Percentiles rank a stretch among this genome's conserved stretches.
phyloP scores from a whole-genome alignment of 2,329 filamentous ascomycete species.

The Aureobasidium sp. region DNA sequence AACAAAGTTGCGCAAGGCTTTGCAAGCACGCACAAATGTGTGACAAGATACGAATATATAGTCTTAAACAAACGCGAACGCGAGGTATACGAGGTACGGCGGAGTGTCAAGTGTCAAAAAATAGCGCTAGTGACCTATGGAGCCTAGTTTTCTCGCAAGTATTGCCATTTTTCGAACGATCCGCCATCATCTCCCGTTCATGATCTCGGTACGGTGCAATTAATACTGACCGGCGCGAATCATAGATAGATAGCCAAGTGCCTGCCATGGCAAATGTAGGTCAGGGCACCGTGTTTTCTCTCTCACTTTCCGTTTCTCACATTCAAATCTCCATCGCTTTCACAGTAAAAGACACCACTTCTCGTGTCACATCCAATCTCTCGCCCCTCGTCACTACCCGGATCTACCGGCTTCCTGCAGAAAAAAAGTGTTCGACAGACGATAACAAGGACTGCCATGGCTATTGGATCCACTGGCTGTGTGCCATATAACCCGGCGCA shows the following conservation, averaged over 20 bases:
- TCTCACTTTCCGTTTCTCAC: neutral
- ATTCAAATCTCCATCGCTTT: neutral
- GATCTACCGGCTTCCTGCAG: neutral
- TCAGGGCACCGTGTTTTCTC: neutral
- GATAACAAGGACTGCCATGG: neutral
- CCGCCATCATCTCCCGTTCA: neutral
- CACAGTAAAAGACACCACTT: neutral
- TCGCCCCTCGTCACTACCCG: neutral
- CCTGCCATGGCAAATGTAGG: neutral
- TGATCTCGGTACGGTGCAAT: neutral
- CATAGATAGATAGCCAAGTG: neutral
- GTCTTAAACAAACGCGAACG: neutral
- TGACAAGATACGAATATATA: too few species aligned
- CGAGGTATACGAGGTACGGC: neutral
- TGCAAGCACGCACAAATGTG: too few species aligned
- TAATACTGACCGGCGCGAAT: neutral
- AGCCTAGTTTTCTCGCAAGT: neutral
- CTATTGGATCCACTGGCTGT: conserved; percentile 11
- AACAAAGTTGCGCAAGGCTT: neutral
- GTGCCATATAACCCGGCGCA: conserved; percentile 2
- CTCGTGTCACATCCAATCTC: neutral
- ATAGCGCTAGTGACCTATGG: neutral
- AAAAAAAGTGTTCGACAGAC: neutral
- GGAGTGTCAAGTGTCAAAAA: neutral
- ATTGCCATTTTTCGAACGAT: neutral